These are phyloP conservation scores for Carex cristatella DNA, from an alignment of 176 grass and related monocot species.

Conservation along the genomic window DNA sequence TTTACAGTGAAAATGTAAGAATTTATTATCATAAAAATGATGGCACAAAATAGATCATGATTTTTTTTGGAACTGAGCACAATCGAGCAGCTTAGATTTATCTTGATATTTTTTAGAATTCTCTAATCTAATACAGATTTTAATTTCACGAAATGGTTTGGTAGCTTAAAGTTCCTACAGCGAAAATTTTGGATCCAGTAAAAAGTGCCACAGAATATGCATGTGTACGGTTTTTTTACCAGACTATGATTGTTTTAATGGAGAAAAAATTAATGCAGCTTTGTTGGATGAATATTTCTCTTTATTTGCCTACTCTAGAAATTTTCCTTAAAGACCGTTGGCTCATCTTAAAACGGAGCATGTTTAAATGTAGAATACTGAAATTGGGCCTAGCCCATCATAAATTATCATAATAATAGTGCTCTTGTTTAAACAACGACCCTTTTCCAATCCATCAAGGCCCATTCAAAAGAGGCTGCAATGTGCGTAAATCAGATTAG, in stretches of 20 bases:
- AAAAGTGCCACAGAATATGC: background rate
- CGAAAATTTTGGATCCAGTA: background rate
- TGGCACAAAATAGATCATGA: too few species aligned
- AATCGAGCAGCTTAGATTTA: too few species aligned
- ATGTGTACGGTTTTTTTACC: background rate
- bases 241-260: background rate
- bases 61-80: too few species aligned
- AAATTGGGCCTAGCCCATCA: background rate
- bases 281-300: background rate
- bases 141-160: too few species aligned
- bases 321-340: background rate
- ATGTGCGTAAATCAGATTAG: background rate
- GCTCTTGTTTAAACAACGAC: background rate
- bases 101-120: too few species aligned
- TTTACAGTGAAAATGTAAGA: background rate
- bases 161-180: background rate
- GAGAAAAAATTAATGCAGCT: background rate
- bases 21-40: too few species aligned
- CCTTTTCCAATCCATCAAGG: background rate
- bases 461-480: background rate
- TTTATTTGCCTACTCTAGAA: background rate
- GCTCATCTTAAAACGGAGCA: background rate
- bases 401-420: background rate
- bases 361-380: background rate
- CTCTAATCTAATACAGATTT: too few species aligned